Evolutionary conservation across 306 rosid genomes (phyloP).

Genomic region (Sechiopsis laciniata): DNA sequence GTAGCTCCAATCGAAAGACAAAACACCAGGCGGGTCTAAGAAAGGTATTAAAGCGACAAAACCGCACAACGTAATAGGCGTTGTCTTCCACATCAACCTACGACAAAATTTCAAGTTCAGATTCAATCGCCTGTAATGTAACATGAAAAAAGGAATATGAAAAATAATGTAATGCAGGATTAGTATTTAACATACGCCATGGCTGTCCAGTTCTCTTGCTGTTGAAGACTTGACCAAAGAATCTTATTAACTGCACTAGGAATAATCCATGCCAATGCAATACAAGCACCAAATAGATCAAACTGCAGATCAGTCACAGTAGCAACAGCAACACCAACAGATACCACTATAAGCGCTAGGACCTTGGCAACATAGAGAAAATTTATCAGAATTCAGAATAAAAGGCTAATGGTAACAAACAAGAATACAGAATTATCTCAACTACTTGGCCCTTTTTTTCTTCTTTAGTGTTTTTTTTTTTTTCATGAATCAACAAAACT

Average conservation of each 20-base stretch:
- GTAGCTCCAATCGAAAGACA: conserved; percentile 61
- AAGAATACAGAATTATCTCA: not conserved
- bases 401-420: not conserved
- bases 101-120: conserved; percentile 25
- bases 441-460: not conserved
- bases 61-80: conserved; percentile 66
- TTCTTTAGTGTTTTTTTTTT: not conserved
- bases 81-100: conserved; percentile 94
- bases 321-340: conserved; percentile 75
- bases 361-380: conserved; percentile 36
- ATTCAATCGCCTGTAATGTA: conserved; percentile 16
- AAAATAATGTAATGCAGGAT: not conserved
- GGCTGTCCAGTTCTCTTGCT: conserved; percentile 85
- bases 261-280: conserved; percentile 76
- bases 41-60: conserved; percentile 58
- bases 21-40: conserved; percentile 73
- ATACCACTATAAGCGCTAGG: conserved; percentile 58
- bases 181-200: conserved; percentile 47
- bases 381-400: not conserved
- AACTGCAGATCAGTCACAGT: conserved; percentile 81
- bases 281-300: conserved; percentile 64
- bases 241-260: conserved; percentile 80
- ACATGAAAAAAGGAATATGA: not conserved
- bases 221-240: conserved; percentile 83
- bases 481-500: not conserved